Base-by-base conservation (phyloP, 225 moss, liverwort and hornwort genomes). In the Physcomitrium patens region DNA sequence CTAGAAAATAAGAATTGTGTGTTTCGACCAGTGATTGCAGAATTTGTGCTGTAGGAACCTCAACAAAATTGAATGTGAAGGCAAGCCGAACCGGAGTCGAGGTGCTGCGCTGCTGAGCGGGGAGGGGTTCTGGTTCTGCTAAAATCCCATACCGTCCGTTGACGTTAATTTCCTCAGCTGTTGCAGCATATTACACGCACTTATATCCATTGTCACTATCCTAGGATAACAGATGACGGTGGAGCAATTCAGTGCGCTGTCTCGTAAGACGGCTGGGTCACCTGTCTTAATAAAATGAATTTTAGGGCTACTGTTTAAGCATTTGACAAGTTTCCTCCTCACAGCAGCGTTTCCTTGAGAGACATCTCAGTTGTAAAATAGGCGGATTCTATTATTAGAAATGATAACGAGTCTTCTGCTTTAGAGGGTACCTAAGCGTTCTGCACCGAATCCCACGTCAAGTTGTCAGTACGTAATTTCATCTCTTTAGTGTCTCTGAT, bases 61-160 rank as follows among this genome's bases (percentile, higher is more conserved):
- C 51, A 31, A 28, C 27, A 51, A 28, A 31, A n/a, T 31, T n/a
- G 27, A 68, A 18, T 68, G 51, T 65, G 65, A 48, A 65, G 47
- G 48, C 15, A 15, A 65, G 17, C 31, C 8, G 61, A 61, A 61
- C 61, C 5, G 37, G 5, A 61, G 61, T 16, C 3, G 61, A 41
- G 17, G 14, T 61, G 61, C 37, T 31, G 31, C 61, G 61, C 15
- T 41, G 15, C n/a, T 37, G 41, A 7, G n/a, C 16, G 61, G 17
- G 61, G 61, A 61, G 9, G 53, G 67, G 12, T 37, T 68, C 7
- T 68, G 12, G 41, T 68, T 53, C 41, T 19, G 68, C 37, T 31
- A 13, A 15, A 20, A 18, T 48, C 41, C 18, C 19, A 7, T 19
- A 31, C 9, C 68, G 3, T 67, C 50, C 12, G 12, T 45, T 62